These are phyloP conservation scores for Gyromitra esculenta DNA, from an alignment of 2,329 filamentous ascomycete genomes.

Conservation along the genomic window DNA sequence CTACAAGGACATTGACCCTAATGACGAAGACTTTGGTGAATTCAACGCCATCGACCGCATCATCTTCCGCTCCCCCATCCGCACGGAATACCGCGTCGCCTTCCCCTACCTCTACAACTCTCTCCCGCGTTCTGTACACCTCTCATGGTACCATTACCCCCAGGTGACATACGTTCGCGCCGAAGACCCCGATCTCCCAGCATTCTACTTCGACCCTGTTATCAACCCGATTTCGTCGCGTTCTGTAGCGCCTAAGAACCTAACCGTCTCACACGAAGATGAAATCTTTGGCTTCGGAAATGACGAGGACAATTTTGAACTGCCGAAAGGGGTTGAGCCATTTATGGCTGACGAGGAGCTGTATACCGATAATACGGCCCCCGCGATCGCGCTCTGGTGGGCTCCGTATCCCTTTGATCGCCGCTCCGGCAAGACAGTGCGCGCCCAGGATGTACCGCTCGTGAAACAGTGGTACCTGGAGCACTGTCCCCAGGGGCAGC, in stretches of 20 bases:
- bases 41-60: conserved; percentile 99
- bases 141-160: conserved; percentile 93
- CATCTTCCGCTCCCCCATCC: conserved; percentile 93
- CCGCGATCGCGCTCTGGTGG: conserved; percentile 97
- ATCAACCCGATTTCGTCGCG: conserved; percentile 98
- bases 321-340: conserved; percentile 81
- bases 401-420: conserved; percentile 95
- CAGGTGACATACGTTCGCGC: conserved; percentile 90
- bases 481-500: conserved; percentile 88
- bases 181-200: conserved; percentile 87
- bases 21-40: conserved; percentile 98
- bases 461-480: conserved; percentile 99
- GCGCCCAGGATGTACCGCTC: conserved; percentile 93
- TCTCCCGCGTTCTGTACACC: conserved; percentile 88
- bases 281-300: conserved; percentile 86
- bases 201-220: conserved; percentile 97
- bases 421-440: conserved; percentile 92
- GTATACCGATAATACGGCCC: conserved; percentile 86
- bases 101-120: conserved; percentile 98
- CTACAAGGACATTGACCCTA: conserved; percentile 98
- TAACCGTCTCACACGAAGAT: conserved; percentile 91
- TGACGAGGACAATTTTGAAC: conserved; percentile 84
- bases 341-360: conserved; percentile 91
- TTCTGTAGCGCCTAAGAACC: conserved; percentile 91
- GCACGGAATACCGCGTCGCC: conserved; percentile 93